phyloP scores from a whole-genome alignment of 208 protist genomes.

The Leptomonas pyrrhocoris region DNA sequence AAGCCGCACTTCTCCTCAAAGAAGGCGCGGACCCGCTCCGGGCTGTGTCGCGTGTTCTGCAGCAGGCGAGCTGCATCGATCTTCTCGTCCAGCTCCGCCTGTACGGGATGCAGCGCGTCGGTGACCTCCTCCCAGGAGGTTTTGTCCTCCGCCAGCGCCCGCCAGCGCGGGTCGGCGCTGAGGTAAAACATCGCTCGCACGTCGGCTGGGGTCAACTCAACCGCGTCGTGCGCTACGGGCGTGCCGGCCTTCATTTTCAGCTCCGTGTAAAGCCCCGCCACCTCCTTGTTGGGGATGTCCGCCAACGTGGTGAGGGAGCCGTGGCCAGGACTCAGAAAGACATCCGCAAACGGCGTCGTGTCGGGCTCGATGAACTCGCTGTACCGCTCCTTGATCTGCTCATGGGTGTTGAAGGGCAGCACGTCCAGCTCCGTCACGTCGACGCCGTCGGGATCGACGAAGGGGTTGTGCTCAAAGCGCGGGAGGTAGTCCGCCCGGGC shows the following conservation, averaged over 20 bases:
- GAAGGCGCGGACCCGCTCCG: constrained; percentile 74
- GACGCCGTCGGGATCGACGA: constrained; percentile 90
- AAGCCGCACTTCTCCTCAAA: constrained; percentile 92
- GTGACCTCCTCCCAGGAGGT: constrained; percentile 73
- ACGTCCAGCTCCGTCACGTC: constrained; percentile 90
- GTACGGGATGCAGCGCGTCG: constrained; percentile 45
- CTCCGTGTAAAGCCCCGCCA: constrained; percentile 53
- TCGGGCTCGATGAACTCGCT: constrained; percentile 84
- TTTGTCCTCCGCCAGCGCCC: constrained; percentile 34
- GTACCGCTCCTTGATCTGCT: constrained; percentile 89
- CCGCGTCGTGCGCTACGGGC: constrained; percentile 40
- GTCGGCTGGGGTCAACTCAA: constrained; percentile 58
- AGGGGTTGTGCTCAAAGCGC: constrained; percentile 87
- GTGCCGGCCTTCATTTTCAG: constrained; percentile 54
- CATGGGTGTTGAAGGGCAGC: constrained; percentile 87
- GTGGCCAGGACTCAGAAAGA: constrained; percentile 73
- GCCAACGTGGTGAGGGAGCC: constrained; percentile 66
- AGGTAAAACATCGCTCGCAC: constrained; percentile 82
- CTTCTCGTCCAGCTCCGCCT: constrained; percentile 67
- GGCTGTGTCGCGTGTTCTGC: constrained; percentile 78
- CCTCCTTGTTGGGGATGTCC: constrained; percentile 63
- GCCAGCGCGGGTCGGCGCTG: constrained; percentile 49
- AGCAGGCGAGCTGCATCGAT: constrained; percentile 83
- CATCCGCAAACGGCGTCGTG: constrained; percentile 55
- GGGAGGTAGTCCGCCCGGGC: constrained; percentile 81